A percentile compares a stretch with the other conserved stretches of the same genome.
These are phyloP conservation scores for Candida tallmaniae DNA, from an alignment of 805 yeast species.

Conservation along the genomic window DNA sequence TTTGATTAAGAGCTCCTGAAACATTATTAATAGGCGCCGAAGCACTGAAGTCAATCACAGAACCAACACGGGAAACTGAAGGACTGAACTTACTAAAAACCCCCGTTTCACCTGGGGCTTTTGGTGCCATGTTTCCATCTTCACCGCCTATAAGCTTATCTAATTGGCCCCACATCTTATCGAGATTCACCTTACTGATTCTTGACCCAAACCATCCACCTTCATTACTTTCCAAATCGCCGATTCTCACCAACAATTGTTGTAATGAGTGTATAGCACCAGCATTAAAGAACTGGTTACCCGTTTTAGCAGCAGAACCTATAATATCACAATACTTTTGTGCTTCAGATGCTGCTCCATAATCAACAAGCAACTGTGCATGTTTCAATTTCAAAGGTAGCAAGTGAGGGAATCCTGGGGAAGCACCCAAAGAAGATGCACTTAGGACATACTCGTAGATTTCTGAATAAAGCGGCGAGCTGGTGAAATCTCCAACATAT, in stretches of 20 bases:
- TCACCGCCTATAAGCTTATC: conserved; percentile 93
- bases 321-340: conserved; percentile 59
- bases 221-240: conserved; percentile 38
- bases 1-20: not conserved
- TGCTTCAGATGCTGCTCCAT: conserved; percentile 54
- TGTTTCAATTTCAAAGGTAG: conserved; percentile 60
- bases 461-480: conserved; percentile 51
- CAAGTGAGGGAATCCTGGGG: conserved; percentile 47
- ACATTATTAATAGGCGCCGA: not conserved
- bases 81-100: conserved; percentile 73
- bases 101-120: conserved; percentile 41
- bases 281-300: conserved; percentile 24
- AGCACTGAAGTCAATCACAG: conserved; percentile 33
- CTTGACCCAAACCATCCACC: conserved; percentile 69
- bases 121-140: conserved; percentile 21
- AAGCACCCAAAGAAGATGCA: conserved; percentile 15
- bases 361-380: conserved; percentile 66
- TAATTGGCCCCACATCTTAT: conserved; percentile 82
- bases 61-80: conserved; percentile 52
- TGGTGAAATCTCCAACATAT: conserved; percentile 28
- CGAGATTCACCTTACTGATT: conserved; percentile 59
- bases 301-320: conserved; percentile 17
- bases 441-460: conserved; percentile 62
- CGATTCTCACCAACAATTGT: conserved; percentile 41
- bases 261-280: conserved; percentile 26